Percentiles rank a stretch among this genome's conserved stretches.
These are phyloP conservation scores for Escovopsis sp. DNA, from an alignment of 2,329 filamentous ascomycete genomes.

Conservation along the genomic window DNA sequence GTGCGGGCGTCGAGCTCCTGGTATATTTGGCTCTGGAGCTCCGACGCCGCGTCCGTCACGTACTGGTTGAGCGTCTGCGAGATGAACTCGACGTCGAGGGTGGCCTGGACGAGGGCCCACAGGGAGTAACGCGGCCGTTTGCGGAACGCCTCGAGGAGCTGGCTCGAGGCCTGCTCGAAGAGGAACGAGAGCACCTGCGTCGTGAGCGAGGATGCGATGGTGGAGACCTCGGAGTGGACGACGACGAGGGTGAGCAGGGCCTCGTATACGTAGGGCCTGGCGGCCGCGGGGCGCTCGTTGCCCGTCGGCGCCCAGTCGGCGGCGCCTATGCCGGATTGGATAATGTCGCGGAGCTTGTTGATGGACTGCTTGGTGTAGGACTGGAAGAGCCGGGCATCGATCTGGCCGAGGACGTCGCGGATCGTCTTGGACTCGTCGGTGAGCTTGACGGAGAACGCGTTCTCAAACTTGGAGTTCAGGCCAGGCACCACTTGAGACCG, in stretches of 20 bases:
- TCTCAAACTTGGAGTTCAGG: slow-evolving; percentile 86
- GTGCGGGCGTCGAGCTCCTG: slow-evolving; percentile 79
- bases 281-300: slow-evolving; percentile 50
- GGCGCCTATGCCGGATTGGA: slow-evolving; percentile 57
- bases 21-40: slow-evolving; percentile 82
- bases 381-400: slow-evolving; percentile 80
- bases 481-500: slow-evolving; percentile 70
- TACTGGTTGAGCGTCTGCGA: slow-evolving; percentile 86
- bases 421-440: slow-evolving; percentile 90
- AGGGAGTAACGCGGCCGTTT: slow-evolving; percentile 56
- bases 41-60: slow-evolving; percentile 66
- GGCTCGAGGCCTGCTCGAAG: slow-evolving; percentile 63
- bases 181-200: slow-evolving; percentile 72
- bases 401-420: slow-evolving; percentile 76
- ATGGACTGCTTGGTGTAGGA: slow-evolving; percentile 76
- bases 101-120: slow-evolving; percentile 84
- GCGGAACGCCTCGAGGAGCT: slow-evolving; percentile 71
- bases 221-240: slow-evolving; percentile 79
- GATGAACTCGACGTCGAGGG: slow-evolving; percentile 91
- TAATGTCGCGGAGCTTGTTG: slow-evolving; percentile 50
- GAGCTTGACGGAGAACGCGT: slow-evolving; percentile 82
- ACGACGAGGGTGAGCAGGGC: slow-evolving; percentile 74
- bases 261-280: slow-evolving; percentile 80
- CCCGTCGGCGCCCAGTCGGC: slow-evolving; percentile 54
- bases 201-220: slow-evolving; percentile 62